A percentile compares a stretch with the other conserved stretches of the same genome.
phyloP scores from a whole-genome alignment of 352 stramenopile genomes.

The Globisporangium radiosum region DNA sequence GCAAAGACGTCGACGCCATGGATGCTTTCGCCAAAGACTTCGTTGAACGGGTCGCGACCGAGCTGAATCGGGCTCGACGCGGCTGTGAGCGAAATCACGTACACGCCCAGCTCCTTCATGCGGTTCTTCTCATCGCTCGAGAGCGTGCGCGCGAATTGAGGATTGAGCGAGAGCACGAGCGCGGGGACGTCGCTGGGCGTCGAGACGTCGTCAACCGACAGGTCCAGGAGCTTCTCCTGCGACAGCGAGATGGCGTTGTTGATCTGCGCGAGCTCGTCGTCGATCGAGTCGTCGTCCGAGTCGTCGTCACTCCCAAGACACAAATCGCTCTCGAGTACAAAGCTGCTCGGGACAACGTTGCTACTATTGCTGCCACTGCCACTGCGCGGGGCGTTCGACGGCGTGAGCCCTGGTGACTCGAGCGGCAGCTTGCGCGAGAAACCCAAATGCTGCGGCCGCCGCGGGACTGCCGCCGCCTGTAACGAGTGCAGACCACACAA shows the following conservation, averaged over 20 bases:
- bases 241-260: slow-evolving; percentile 59
- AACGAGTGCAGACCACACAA: background rate
- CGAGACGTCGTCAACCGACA: slow-evolving; percentile 55
- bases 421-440: slow-evolving; percentile 9
- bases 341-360: background rate
- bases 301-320: slow-evolving; percentile 9
- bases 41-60: slow-evolving; percentile 50
- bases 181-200: slow-evolving; percentile 10
- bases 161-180: slow-evolving; percentile 29
- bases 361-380: too few relatives aligned
- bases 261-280: slow-evolving; percentile 51
- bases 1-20: slow-evolving; percentile 40
- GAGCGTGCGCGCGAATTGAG: slow-evolving; percentile 34
- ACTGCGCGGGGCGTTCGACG: background rate
- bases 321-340: slow-evolving; percentile 4
- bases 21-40: slow-evolving; percentile 68
- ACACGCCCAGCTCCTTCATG: slow-evolving; percentile 44
- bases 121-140: slow-evolving; percentile 31
- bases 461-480: background rate
- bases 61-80: slow-evolving; percentile 23
- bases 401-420: slow-evolving; percentile 5
- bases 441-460: background rate
- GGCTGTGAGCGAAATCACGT: slow-evolving; percentile 28
- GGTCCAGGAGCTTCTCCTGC: slow-evolving; percentile 55
- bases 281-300: slow-evolving; percentile 35